A percentile compares a stretch with the other conserved stretches of the same genome.
Evolutionary conservation across 208 protist species (phyloP).

Genomic region (Trypanosoma brucei): DNA sequence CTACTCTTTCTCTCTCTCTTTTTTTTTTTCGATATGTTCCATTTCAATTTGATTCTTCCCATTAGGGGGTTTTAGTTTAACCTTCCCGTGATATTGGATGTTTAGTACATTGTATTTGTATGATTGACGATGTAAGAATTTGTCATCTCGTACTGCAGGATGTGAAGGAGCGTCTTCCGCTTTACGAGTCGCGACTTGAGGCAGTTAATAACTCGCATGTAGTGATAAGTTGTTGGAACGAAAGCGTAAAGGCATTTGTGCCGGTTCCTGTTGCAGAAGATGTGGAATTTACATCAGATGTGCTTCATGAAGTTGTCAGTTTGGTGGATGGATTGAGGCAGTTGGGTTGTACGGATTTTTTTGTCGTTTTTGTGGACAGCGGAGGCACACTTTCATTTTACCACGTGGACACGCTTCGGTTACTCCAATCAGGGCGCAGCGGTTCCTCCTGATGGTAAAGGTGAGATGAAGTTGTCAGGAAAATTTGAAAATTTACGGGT

Average conservation of each 20-base stretch:
- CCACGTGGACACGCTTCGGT: conserved; percentile 11
- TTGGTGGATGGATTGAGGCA: conserved; percentile 2
- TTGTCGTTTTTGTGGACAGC: conserved; percentile 52
- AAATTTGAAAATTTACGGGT: too few species aligned
- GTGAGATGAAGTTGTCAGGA: too few species aligned
- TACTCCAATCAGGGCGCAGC: too few species aligned
- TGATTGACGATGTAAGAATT: conserved; percentile 14
- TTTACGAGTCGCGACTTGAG: conserved; percentile 25
- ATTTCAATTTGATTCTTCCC: too few species aligned
- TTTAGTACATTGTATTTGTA: not conserved
- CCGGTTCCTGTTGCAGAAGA: conserved; percentile 28
- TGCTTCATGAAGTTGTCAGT: conserved; percentile 5
- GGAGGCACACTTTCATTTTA: conserved; percentile 59
- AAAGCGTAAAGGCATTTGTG: conserved; percentile 28
- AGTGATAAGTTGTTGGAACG: conserved; percentile 18
- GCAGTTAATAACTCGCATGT: not conserved
- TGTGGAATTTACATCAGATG: conserved; percentile 12
- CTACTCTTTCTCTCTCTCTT: too few species aligned
- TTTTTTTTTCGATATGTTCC: too few species aligned
- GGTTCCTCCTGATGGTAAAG: too few species aligned
- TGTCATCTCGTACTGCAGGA: conserved; percentile 24
- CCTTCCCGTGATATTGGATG: too few species aligned
- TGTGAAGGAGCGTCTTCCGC: conserved; percentile 36
- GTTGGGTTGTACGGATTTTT: conserved; percentile 15
- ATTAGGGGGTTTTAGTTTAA: too few species aligned